A percentile compares a stretch with the other conserved stretches of the same genome.
Evolutionary conservation across 1,139 yeast species (phyloP).

Genomic region (Suhomyces bolitotheri): DNA sequence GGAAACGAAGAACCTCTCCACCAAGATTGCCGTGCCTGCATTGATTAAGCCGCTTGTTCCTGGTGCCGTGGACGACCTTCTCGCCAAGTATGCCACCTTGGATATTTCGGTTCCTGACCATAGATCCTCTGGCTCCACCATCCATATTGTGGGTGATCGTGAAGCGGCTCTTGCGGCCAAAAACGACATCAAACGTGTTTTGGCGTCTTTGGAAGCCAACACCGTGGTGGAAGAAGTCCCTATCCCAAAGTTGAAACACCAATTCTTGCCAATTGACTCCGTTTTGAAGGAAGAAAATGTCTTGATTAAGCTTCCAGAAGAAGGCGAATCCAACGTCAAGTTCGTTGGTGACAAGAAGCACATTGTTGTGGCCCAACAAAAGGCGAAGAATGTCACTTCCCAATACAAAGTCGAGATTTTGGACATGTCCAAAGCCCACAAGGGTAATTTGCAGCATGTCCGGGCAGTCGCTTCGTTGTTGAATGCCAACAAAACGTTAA

Average conservation of each 20-base stretch:
- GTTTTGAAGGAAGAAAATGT: conserved; percentile 59
- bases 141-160: conserved; percentile 63
- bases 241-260: conserved; percentile 46
- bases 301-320: conserved; percentile 58
- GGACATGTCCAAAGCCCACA: conserved; percentile 86
- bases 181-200: conserved; percentile 44
- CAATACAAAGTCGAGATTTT: conserved; percentile 61
- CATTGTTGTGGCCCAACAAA: conserved; percentile 62
- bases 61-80: conserved; percentile 23
- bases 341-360: conserved; percentile 65
- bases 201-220: conserved; percentile 47
- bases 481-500: conserved; percentile 48
- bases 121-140: conserved; percentile 32
- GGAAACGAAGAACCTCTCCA: conserved; percentile 60
- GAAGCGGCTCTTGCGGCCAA: conserved; percentile 54
- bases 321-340: conserved; percentile 48
- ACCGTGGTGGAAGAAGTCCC: conserved; percentile 40
- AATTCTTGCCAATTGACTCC: conserved; percentile 46
- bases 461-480: conserved; percentile 70
- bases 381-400: conserved; percentile 52
- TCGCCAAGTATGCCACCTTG: conserved; percentile 26
- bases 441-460: conserved; percentile 75
- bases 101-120: conserved; percentile 38
- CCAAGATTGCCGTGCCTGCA: conserved; percentile 50
- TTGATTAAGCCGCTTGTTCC: conserved; percentile 55